Evolutionary conservation across 2,329 filamentous ascomycete genomes (phyloP), one percentile per base, ranked within the genome.

Genomic region (Hansfordia pulvinata): DNA sequence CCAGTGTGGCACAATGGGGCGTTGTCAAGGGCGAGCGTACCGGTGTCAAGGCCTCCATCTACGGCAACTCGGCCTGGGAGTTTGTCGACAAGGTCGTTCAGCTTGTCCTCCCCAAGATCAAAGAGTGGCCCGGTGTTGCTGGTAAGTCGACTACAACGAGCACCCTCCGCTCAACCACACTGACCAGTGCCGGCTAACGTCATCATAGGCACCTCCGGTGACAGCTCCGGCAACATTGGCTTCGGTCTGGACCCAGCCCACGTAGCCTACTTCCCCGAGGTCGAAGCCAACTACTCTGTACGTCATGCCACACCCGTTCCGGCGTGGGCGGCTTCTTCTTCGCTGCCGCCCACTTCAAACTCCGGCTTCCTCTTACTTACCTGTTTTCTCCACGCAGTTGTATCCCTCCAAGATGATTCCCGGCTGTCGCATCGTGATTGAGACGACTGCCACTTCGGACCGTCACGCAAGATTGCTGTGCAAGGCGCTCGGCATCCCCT

Each of bases 231-330:
- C 19, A 94, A 96, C 52, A 66, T 98, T 39, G 67, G 65, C 8
- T 88, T 86, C 51, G 90, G 90, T 39, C 63, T 98, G 41, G 66
- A 65, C 10, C 64, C 76, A 5, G 76, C 83, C 31, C 72, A 79
- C 39, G 73, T 93, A 42, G 73, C 78, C 26, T 60, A 82, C 37
- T 98, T 96, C 57, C 90, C 90, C 0, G 90, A 98, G 59, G 71
- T 98, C 23, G 86, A 94, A 54, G 73, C 84, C 42, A 94, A 93
- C 60, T 93, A 90, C 47, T 83, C 93, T 56, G 84, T 93, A 57
- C 67, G 81, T 68, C 29, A 19, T 22, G 17, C 11, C 12, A 38
- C 33, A 15, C 12, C 29, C 23, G n/a, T n/a, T n/a, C n/a, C n/a
- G n/a, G n/a, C n/a, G n/a, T n/a, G n/a, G n/a, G n/a, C n/a, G n/a